Percentiles rank a stretch among this genome's conserved stretches.
Evolutionary conservation across 2,329 filamentous ascomycete species (phyloP).

Genomic region (Sporothrix globosa): DNA sequence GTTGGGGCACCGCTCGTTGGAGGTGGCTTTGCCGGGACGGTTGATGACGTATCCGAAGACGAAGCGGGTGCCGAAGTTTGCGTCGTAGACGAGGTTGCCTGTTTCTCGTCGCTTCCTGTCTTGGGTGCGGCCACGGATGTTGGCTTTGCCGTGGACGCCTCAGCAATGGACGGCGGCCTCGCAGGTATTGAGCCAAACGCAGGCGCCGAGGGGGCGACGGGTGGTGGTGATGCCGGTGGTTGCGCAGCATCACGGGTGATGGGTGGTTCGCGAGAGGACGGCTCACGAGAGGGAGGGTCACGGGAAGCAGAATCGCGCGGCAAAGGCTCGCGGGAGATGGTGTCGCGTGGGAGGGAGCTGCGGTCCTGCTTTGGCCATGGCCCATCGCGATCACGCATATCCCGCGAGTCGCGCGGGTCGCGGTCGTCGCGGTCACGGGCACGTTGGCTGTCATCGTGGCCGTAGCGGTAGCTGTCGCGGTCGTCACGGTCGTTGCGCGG

Average conservation of each 20-base stretch:
- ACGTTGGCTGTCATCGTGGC: slow-evolving; percentile 44
- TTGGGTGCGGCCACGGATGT: slow-evolving; percentile 54
- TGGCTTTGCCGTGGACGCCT: slow-evolving; percentile 50
- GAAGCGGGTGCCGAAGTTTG: slow-evolving; percentile 6
- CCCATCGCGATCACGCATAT: slow-evolving; percentile 45
- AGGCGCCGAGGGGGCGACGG: slow-evolving; percentile 60
- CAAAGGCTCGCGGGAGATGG: slow-evolving; percentile 48
- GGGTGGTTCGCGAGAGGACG: neutral
- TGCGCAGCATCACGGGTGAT: slow-evolving; percentile 38
- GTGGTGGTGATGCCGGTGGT: slow-evolving; percentile 58
- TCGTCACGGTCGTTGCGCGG: slow-evolving; percentile 55
- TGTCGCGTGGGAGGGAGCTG: slow-evolving; percentile 53
- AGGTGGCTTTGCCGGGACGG: slow-evolving; percentile 42
- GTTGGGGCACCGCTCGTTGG: slow-evolving; percentile 55
- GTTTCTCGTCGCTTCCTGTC: slow-evolving; percentile 55
- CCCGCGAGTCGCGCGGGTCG: slow-evolving; percentile 48
- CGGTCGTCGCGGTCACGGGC: slow-evolving; percentile 55
- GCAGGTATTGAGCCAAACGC: slow-evolving; percentile 61
- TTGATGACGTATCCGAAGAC: slow-evolving; percentile 44
- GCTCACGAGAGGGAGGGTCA: neutral
- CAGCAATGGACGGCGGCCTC: slow-evolving; percentile 46
- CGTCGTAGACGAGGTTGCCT: slow-evolving; percentile 47
- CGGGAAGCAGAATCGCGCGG: slow-evolving; percentile 3
- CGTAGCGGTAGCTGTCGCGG: slow-evolving; percentile 51
- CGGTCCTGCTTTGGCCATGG: slow-evolving; percentile 58